These are phyloP conservation scores for Russula emetica DNA, from an alignment of 768 basidiomycete genomes.

Conservation along the genomic window DNA sequence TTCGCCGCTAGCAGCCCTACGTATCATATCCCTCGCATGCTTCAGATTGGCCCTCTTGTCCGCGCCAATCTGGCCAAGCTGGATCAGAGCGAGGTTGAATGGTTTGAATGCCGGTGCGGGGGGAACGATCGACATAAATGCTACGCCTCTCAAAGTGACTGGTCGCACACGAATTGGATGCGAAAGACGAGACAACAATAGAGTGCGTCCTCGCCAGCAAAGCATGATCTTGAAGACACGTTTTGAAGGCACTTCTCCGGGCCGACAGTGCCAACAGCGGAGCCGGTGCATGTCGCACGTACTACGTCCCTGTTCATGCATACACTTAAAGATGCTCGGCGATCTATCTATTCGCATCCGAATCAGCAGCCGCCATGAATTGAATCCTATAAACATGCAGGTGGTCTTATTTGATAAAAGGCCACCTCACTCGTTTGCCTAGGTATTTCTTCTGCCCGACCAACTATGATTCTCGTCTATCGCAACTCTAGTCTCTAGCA, in stretches of 20 bases:
- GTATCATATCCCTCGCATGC: slow-evolving; percentile 77
- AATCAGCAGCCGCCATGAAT: no score
- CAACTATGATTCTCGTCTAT: not conserved
- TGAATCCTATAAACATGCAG: no score
- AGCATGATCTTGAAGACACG: not conserved
- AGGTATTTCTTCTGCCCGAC: not conserved
- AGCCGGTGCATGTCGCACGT: no score
- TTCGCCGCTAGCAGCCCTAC: slow-evolving; percentile 53
- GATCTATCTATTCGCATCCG: no score
- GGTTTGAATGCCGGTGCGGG: slow-evolving; percentile 49
- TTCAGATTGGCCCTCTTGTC: slow-evolving; percentile 76
- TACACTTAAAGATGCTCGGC: no score
- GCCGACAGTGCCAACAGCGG: not conserved
- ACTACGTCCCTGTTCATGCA: no score
- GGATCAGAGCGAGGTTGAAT: slow-evolving; percentile 85
- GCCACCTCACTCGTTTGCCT: not conserved
- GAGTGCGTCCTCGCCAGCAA: not conserved
- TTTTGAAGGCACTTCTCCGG: not conserved
- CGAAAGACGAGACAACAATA: not conserved
- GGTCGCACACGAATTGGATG: not conserved
- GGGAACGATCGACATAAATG: slow-evolving; percentile 14
- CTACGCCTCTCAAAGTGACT: not conserved
- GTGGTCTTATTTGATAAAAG: not conserved
- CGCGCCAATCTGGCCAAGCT: slow-evolving; percentile 69
- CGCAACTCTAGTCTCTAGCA: not conserved